Base-by-base conservation (phyloP, 371 early-diverging fungal species). In the Fennellomyces sp. region DNA sequence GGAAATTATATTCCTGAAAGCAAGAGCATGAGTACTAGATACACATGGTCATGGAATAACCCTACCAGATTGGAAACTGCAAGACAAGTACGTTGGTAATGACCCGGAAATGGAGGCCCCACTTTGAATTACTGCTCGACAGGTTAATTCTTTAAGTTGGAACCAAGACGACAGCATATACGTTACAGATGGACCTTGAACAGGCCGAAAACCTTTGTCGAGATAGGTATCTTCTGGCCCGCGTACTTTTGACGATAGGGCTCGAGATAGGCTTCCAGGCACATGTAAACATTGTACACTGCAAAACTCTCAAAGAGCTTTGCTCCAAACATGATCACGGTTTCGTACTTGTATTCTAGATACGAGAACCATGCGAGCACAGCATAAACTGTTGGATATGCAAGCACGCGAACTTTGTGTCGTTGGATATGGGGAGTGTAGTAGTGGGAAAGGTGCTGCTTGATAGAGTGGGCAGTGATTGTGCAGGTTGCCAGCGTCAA, bases 61-160 rank as follows among this genome's bases (percentile, higher is more conserved):
- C 59, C 62, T 70, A 77, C 81, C 77, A 77, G n/a, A 80, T 62
- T 25, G 81, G 81, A 58, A 69, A 80, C 49, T 80, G 81, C 27
- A 74, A 66, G 15, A 80, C 73, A 25, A 69, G 64, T 26, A 80
- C 73, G 30, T 80, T 73, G 17, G 67, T 73, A 13, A 80, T 77
- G 8, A 75, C 71, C 15, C 78, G 64, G 52, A 65, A 80, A 49
- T 80, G 81, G 15, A 80, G 52, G 15, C 81, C 81, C 70, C 73
- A 80, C 52, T 75, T 77, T 4, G 81, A 80, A 64, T 76, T 65
- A 23, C 80, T 80, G 61, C 26, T 2, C 13, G 19, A 28, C n/a
- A 7, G 6, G 51, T 31, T 52, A n/a, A 31, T 25, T 47, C 27
- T 19, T 21, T 45, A 45, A 29, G 5, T 23, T 15, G 19, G 27